These are phyloP conservation scores for Sphagnum fallax DNA, from an alignment of 228 moss, liverwort and hornwort species.

Conservation along the genomic window DNA sequence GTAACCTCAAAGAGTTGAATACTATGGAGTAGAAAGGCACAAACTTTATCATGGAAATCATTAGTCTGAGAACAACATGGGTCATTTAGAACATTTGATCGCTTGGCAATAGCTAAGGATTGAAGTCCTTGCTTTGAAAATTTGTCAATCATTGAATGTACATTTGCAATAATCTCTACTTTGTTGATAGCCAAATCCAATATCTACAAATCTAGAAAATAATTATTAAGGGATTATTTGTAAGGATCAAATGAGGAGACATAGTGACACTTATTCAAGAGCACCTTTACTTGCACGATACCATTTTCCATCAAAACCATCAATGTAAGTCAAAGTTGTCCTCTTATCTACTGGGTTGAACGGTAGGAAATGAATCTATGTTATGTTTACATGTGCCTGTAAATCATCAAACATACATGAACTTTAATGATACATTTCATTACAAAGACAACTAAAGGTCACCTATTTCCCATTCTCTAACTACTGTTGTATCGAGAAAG, in stretches of 20 bases:
- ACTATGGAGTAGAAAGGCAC: too few relatives aligned
- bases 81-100: background rate
- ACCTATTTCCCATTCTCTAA: too few relatives aligned
- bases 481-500: too few relatives aligned
- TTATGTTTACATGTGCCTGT: background rate
- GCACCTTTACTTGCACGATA: conserved; percentile 22
- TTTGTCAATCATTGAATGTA: conserved; percentile 4
- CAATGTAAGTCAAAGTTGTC: background rate
- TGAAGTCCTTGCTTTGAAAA: conserved; percentile 2
- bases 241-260: too few relatives aligned
- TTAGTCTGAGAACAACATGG: background rate
- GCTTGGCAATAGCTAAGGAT: conserved; percentile 1
- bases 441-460: too few relatives aligned
- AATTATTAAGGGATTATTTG: too few relatives aligned
- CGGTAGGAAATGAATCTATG: background rate
- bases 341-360: background rate
- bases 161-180: background rate
- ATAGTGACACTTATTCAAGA: conserved; percentile 25
- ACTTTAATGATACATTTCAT: too few relatives aligned
- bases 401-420: background rate
- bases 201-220: background rate
- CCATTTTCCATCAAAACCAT: background rate
- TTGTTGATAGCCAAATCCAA: background rate
- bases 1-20: too few relatives aligned
- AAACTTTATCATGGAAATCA: too few relatives aligned